Evolutionary conservation across 805 yeast genomes (phyloP).

Genomic region (Candida michaelii): DNA sequence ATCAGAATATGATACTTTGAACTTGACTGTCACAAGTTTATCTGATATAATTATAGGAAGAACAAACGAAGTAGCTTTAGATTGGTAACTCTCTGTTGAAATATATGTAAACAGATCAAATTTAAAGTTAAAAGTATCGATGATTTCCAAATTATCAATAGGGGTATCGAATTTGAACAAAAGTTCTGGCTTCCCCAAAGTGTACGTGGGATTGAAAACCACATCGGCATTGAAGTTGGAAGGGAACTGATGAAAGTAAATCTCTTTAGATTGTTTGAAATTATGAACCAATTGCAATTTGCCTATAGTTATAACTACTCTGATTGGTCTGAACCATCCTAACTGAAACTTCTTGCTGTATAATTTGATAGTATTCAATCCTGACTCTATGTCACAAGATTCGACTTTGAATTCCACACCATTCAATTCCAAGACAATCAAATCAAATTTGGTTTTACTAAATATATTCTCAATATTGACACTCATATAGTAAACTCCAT

Average conservation of each 20-base stretch:
- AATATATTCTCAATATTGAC: constrained; percentile 32
- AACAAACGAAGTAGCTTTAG: not conserved
- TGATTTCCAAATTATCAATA: not conserved
- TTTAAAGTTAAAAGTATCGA: not conserved
- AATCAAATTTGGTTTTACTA: constrained; percentile 22
- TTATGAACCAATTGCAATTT: constrained; percentile 20
- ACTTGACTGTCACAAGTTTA: constrained; percentile 15
- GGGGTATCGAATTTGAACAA: constrained; percentile 8
- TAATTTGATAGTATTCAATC: constrained; percentile 10
- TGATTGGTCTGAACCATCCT: constrained; percentile 25
- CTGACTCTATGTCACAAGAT: not conserved
- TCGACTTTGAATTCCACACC: constrained; percentile 9
- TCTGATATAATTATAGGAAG: constrained; percentile 6
- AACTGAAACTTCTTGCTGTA: constrained; percentile 10
- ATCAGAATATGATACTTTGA: constrained; percentile 20
- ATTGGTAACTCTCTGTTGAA: not conserved
- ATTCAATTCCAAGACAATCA: constrained; percentile 22
- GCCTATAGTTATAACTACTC: constrained; percentile 17
- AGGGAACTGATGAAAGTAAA: constrained; percentile 9
- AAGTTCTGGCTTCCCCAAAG: constrained; percentile 12
- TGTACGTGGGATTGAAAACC: not conserved
- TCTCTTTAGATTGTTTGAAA: constrained; percentile 8
- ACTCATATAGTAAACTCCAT: constrained; percentile 38
- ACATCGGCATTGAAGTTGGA: constrained; percentile 6
- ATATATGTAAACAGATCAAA: not conserved